Evolutionary conservation across 2,329 filamentous ascomycete genomes (phyloP), one percentile per base, ranked within the genome.

Genomic region (Fusarium austroafricanum): DNA sequence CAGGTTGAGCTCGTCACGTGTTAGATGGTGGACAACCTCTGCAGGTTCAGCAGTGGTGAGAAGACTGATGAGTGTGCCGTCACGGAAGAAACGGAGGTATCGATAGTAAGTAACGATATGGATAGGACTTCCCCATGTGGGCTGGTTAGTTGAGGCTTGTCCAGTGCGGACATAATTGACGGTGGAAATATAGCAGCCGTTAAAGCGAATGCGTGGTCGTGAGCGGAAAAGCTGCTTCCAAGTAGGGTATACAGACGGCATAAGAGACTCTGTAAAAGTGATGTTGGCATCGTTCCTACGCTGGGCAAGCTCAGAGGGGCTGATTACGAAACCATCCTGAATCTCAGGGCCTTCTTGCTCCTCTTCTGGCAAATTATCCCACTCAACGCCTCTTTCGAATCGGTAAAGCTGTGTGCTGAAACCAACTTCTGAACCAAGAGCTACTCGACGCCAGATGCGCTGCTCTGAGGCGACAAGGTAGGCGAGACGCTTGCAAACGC

Each of bases 81-180:
- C 93, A 23, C 94, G 92, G 81, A 96, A 96, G 82, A 99, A 96
- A 53, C 96, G 92, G 5, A 99, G 87, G 80, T 98, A 99, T 59
- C 96, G 93, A 81, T 97, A 99, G 81, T 98, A 99, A 1, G 96
- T 99, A 47, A 99, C 94, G 60, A 98, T 96, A 77, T 97, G 94
- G 35, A 98, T 91, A 10, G 94, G 94, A 33, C 87, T 90, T 73
- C 83, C 83, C 93, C 94, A 97, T 2, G 92, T 90, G 18, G 91
- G 81, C 55, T 89, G 89, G 67, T 89, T 90, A 20, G 87, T 85
- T 5, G 89, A 90, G 12, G 90, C 85, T 61, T 91, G 91, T 31
- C 96, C 96, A 1, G 93, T 83, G 23, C 96, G 92, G 49, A 93
- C 89, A 80, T 99, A 99, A 81, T 98, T 98, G 61, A 97, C 94